Conservation (phyloP, 2,329 filamentous ascomycete genomes). For the Aspergillus sojae region DNA sequence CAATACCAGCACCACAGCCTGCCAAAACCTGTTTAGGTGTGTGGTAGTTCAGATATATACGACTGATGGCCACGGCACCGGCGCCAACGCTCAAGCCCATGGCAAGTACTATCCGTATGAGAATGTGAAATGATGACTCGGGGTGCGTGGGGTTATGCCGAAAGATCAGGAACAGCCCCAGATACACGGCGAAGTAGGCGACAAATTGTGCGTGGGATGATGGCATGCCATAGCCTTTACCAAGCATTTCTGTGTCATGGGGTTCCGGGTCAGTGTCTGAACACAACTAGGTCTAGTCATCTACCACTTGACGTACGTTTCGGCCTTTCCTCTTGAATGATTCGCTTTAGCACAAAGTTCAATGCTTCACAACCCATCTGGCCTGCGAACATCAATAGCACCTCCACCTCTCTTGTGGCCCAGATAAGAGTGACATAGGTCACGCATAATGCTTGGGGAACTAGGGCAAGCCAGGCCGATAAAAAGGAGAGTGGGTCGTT, state of each 20-base stretch:
- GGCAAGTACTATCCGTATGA: constrained; percentile 62
- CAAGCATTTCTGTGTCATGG: constrained; percentile 64
- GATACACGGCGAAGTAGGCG: constrained; percentile 82
- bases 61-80: constrained; percentile 73
- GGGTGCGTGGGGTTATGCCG: constrained; percentile 63
- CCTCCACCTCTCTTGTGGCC: constrained; percentile 87
- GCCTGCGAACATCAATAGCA: constrained; percentile 85
- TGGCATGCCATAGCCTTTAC: constrained; percentile 98
- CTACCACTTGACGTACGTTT: constrained; percentile 58
- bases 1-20: constrained; percentile 70
- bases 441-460: constrained; percentile 88
- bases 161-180: constrained; percentile 81
- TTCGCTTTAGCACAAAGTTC: constrained; percentile 85
- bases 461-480: constrained; percentile 90
- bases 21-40: constrained; percentile 84
- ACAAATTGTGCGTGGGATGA: constrained; percentile 94
- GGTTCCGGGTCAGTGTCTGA: neutral
- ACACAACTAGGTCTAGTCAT: neutral
- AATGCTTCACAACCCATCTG: constrained; percentile 89
- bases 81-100: constrained; percentile 64
- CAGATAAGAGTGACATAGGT: constrained; percentile 88
- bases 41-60: constrained; percentile 92
- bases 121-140: constrained; percentile 41
- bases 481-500: constrained; percentile 79
- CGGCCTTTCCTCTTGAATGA: constrained; percentile 90